These are phyloP conservation scores for Colletotrichum nymphaeae DNA, from an alignment of 2,329 filamentous ascomycete species.

Conservation along the genomic window DNA sequence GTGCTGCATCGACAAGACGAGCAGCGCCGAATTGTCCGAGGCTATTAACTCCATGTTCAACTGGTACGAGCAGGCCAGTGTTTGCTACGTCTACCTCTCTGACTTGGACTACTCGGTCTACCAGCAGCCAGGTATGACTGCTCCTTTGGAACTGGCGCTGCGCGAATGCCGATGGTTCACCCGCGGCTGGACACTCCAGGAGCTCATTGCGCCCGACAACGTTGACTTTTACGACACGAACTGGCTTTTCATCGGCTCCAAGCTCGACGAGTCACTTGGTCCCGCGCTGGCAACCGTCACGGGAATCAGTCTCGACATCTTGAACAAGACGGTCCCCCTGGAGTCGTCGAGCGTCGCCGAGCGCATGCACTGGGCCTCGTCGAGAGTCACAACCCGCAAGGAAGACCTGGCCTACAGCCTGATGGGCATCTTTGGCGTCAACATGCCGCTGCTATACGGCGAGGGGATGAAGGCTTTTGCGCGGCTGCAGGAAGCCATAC, in stretches of 20 bases:
- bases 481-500: constrained; percentile 41
- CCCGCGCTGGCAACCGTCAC: constrained; percentile 42
- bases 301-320: constrained; percentile 37
- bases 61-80: constrained; percentile 35
- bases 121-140: neutral
- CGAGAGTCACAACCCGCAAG: constrained; percentile 37
- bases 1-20: constrained; percentile 41
- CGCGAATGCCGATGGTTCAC: constrained; percentile 27
- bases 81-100: constrained; percentile 39
- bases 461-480: constrained; percentile 40
- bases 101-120: constrained; percentile 11
- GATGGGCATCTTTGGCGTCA: constrained; percentile 42
- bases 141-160: neutral
- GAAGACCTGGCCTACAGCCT: constrained; percentile 43
- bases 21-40: constrained; percentile 38
- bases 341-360: constrained; percentile 39
- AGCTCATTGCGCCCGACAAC: constrained; percentile 26
- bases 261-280: constrained; percentile 14
- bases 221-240: constrained; percentile 22
- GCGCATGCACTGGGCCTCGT: constrained; percentile 44
- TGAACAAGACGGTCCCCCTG: constrained; percentile 34
- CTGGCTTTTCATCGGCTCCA: constrained; percentile 38
- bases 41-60: constrained; percentile 39
- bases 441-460: constrained; percentile 43
- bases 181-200: constrained; percentile 35